These are phyloP conservation scores for Metrosideros polymorpha DNA, from an alignment of 441 rosid genomes.

Conservation along the genomic window DNA sequence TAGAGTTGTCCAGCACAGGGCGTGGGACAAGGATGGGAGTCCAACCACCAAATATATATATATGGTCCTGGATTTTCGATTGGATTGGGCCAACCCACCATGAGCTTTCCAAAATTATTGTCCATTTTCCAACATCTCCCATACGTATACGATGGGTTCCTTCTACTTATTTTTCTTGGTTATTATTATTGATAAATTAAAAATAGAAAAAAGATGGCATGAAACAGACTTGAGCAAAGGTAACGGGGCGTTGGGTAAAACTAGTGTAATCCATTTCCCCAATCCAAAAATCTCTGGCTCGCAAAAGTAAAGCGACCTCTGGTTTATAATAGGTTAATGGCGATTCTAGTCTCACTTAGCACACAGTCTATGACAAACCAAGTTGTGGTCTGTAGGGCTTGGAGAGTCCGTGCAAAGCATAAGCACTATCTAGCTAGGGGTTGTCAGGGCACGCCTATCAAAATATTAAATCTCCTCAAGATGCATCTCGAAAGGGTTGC, in stretches of 20 bases:
- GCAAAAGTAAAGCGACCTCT: background rate
- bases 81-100: background rate
- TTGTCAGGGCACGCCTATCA: background rate
- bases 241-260: background rate
- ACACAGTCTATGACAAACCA: background rate
- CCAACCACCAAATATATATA: background rate
- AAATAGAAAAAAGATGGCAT: background rate
- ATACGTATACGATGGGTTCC: background rate
- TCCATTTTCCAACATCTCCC: background rate
- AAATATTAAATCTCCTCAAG: background rate
- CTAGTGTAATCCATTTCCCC: background rate
- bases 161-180: background rate
- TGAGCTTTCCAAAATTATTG: background rate
- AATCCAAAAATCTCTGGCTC: background rate
- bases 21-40: background rate
- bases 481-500: background rate
- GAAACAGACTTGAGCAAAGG: background rate
- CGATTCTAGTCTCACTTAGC: background rate
- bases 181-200: background rate
- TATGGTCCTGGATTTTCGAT: background rate
- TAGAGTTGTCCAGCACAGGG: background rate
- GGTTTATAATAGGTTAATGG: background rate
- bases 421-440: background rate
- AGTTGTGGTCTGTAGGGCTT: background rate
- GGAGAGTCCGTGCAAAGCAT: background rate